Conservation (phyloP, 1,139 yeast species). For the Taiozyma sp. region DNA sequence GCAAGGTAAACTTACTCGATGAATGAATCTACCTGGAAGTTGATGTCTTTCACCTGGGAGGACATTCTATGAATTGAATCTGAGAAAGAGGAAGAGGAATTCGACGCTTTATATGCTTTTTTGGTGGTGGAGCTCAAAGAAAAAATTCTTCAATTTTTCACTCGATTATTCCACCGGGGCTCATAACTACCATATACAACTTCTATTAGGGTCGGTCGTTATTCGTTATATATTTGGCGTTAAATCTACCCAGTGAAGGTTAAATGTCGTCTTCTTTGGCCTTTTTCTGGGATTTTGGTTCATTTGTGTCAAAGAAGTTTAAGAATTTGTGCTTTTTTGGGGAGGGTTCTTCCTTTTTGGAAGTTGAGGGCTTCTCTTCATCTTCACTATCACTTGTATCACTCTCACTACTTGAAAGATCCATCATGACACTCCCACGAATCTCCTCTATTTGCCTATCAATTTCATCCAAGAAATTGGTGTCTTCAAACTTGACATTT, state of each 20-base stretch:
- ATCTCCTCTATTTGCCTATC: conserved; percentile 30
- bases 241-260: neutral
- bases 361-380: neutral
- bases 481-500: conserved; percentile 30
- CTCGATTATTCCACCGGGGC: neutral
- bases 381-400: conserved; percentile 8
- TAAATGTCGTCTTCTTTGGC: neutral
- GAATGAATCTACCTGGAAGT: conserved; percentile 26
- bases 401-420: neutral
- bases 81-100: neutral
- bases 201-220: neutral
- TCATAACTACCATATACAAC: neutral
- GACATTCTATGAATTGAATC: conserved; percentile 7
- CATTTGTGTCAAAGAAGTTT: conserved; percentile 10
- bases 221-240: neutral
- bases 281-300: neutral
- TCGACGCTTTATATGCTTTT: neutral
- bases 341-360: neutral
- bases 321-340: conserved; percentile 8
- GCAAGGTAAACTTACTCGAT: conserved; percentile 22
- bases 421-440: conserved; percentile 8
- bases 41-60: conserved; percentile 21
- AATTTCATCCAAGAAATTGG: conserved; percentile 30
- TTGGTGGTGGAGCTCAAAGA: neutral
- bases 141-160: neutral